These are phyloP conservation scores for Ceratocystiopsis minuta DNA, from an alignment of 2,329 filamentous ascomycete species.

Conservation along the genomic window DNA sequence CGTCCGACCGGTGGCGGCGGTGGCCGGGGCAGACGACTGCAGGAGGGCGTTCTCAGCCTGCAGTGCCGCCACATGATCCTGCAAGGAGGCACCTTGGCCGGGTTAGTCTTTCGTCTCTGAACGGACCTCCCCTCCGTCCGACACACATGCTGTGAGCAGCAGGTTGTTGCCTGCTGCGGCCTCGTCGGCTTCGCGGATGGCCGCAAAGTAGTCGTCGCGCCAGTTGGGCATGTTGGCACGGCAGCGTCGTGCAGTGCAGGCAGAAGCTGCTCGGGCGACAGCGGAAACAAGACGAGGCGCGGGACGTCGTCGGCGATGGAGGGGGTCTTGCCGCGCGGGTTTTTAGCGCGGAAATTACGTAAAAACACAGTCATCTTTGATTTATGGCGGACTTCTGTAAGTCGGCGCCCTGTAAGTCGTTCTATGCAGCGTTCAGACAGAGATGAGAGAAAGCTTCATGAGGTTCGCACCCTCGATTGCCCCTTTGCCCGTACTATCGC, in stretches of 20 bases:
- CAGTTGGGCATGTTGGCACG: conserved; percentile 41
- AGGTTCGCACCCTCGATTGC: too few relatives aligned
- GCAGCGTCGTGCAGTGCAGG: not conserved
- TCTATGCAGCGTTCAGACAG: too few relatives aligned
- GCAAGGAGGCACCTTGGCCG: conserved; percentile 44
- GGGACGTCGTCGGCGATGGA: too few relatives aligned
- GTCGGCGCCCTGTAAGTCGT: too few relatives aligned
- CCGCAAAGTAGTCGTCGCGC: conserved; percentile 64
- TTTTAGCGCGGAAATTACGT: too few relatives aligned
- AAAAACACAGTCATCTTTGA: too few relatives aligned
- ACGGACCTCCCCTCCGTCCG: too few relatives aligned
- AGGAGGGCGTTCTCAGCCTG: conserved; percentile 32
- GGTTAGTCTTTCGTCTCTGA: too few relatives aligned
- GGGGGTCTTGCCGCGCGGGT: not conserved
- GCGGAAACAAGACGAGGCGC: not conserved
- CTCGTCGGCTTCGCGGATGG: conserved; percentile 53
- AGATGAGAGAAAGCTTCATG: too few relatives aligned
- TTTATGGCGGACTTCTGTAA: too few relatives aligned
- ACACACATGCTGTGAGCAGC: conserved; percentile 63
- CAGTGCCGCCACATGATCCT: conserved; percentile 46
- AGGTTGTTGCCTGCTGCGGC: conserved; percentile 43
- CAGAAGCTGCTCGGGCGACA: not conserved
- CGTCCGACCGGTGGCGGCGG: not conserved
- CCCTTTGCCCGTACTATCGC: too few relatives aligned
- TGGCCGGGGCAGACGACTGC: conserved; percentile 1